A percentile compares a stretch with the other conserved stretches of the same genome.
Conservation (phyloP, 2,329 filamentous ascomycete genomes). For the Colletotrichum nymphaeae region DNA sequence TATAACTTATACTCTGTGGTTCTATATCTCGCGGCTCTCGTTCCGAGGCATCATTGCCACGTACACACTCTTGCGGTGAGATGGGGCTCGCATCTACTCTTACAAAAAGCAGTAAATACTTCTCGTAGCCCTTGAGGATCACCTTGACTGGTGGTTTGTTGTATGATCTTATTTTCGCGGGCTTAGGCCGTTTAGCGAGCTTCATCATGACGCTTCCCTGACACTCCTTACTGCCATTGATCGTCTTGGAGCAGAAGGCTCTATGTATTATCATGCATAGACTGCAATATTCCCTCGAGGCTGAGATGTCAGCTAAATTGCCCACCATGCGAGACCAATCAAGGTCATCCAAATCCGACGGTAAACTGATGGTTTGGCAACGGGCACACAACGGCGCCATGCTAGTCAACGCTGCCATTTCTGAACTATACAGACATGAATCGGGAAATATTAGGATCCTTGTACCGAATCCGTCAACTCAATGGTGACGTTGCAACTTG, state of each 20-base stretch:
- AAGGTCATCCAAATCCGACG: background rate
- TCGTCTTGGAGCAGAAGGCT: background rate
- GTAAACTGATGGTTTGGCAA: background rate
- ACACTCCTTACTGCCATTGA: background rate
- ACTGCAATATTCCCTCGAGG: background rate
- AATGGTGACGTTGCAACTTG: no score
- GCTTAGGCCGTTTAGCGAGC: background rate
- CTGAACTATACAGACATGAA: background rate
- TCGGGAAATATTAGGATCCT: background rate
- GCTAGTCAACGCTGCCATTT: background rate
- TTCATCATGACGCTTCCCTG: background rate
- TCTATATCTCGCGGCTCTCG: background rate
- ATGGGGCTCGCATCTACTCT: background rate
- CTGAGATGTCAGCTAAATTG: background rate
- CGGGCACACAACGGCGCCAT: background rate
- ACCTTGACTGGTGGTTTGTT: background rate
- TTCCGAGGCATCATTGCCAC: background rate
- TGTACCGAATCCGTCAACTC: no score
- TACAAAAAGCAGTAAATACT: background rate
- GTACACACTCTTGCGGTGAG: no score
- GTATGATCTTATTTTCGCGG: background rate
- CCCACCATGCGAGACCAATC: background rate
- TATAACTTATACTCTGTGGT: background rate
- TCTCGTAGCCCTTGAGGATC: background rate
- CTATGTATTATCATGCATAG: background rate